These are phyloP conservation scores for Aspergillus ustus DNA, from an alignment of 2,329 filamentous ascomycete genomes.

Conservation along the genomic window DNA sequence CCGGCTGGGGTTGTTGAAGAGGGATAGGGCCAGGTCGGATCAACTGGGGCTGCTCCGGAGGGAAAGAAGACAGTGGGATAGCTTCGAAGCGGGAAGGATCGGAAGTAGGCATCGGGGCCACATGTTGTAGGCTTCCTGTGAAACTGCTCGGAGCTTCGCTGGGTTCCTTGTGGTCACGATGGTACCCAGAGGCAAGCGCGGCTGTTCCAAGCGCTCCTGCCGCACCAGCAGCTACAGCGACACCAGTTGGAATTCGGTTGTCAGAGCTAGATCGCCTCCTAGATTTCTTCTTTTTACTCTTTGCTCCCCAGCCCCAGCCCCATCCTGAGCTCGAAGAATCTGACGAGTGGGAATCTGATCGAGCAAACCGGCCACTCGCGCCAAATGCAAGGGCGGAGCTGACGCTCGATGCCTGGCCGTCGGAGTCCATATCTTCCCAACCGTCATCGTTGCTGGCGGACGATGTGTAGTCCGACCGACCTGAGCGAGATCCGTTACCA, in stretches of 20 bases:
- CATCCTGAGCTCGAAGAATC: constrained; percentile 62
- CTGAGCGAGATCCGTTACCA: constrained; percentile 34
- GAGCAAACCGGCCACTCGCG: constrained; percentile 49
- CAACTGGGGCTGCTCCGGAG: constrained; percentile 33
- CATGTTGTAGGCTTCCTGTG: constrained; percentile 56
- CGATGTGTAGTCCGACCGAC: constrained; percentile 32
- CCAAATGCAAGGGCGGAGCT: constrained; percentile 67
- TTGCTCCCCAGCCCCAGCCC: constrained; percentile 64
- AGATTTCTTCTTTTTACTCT: constrained; percentile 38
- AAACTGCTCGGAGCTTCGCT: constrained; percentile 42
- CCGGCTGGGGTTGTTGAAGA: constrained; percentile 84
- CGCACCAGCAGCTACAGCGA: constrained; percentile 43
- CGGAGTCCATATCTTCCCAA: constrained; percentile 64
- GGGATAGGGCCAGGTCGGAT: constrained; percentile 65
- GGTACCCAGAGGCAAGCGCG: constrained; percentile 46
- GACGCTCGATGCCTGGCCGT: constrained; percentile 57
- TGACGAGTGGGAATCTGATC: constrained; percentile 58
- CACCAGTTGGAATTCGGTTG: constrained; percentile 31
- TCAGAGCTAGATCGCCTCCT: constrained; percentile 26
- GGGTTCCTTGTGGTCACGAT: constrained; percentile 29
- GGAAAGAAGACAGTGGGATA: constrained; percentile 35
- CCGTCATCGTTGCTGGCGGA: constrained; percentile 51
- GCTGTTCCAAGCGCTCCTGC: constrained; percentile 44
- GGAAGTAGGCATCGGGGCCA: constrained; percentile 69
- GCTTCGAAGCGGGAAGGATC: constrained; percentile 69